Evolutionary conservation across 108 stramenopile genomes (phyloP), one percentile per base, ranked within the genome.

Genomic region (Skeletonema marinoi): DNA sequence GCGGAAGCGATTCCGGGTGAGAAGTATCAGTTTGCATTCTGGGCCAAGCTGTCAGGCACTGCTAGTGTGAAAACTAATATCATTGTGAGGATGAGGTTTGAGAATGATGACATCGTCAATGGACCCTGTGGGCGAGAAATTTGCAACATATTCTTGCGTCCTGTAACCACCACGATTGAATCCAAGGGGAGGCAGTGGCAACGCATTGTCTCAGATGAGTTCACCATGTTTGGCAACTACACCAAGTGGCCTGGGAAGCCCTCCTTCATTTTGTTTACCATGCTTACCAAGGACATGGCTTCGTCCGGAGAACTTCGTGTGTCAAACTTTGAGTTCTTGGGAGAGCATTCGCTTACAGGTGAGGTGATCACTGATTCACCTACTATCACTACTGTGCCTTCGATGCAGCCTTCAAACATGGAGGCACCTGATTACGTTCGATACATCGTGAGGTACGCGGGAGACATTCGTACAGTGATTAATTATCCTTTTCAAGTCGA

Each of bases 401-500:
- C 73, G 2, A 3, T 29, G 3, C 3, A 46, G 33, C 79, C 79
- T 12, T 41, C 79, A n/a, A 74, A 66, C 36, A 39, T 80, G 68
- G 58, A 31, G 17, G 31, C 65, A 41, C 42, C 73, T 31, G 39
- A 16, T 10, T 10, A 80, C 39, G 38, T 74, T 32, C 73, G 46
- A 2, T 80, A 74, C 63, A 42, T 80, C 4, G 73, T 80, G 8
- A 66, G 73, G 17, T 80, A 70, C 64, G 79, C 79, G 8, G 79
- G 79, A 65, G 60, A 68, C 13, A 36, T 80, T 7, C 73, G 79
- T 25, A 80, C 79, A 19, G 68, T 80, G n/a, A 36, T 80, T 8
- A 67, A 80, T 14, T 58, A 60, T 32, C 79, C 79, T 11, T 80
- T 80, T 39, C 79, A 74, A 42, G n/a, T 80, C 38, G 78, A 72